These are phyloP conservation scores for Cymodocea nodosa DNA, from an alignment of 116 monocot genomes.

Conservation along the genomic window DNA sequence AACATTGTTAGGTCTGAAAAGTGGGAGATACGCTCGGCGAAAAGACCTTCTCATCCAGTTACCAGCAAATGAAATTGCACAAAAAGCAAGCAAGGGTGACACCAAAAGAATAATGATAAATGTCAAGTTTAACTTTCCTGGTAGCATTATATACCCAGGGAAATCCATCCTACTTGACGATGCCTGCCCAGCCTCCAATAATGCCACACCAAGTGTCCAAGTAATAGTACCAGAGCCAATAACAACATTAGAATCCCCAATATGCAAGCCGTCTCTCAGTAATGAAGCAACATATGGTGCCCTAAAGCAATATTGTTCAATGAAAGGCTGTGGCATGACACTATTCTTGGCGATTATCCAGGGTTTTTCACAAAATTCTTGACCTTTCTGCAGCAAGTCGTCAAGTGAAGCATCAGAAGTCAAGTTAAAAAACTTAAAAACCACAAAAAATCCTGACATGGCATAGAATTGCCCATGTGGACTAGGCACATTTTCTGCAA, in stretches of 20 bases:
- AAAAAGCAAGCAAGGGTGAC: conserved; percentile 37
- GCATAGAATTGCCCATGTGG: conserved; percentile 86
- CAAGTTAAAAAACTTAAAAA: conserved; percentile 82
- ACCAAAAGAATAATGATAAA: conserved; percentile 38
- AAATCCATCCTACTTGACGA: conserved; percentile 42
- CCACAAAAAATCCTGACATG: conserved; percentile 96
- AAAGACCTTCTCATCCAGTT: conserved; percentile 45
- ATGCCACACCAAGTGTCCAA: conserved; percentile 93
- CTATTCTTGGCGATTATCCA: conserved; percentile 82
- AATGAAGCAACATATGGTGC: conserved; percentile 85
- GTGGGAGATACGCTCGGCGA: conserved; percentile 46
- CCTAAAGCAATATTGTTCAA: conserved; percentile 96
- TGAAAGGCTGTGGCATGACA: conserved; percentile 88
- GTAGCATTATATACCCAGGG: conserved; percentile 35
- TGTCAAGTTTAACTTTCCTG: conserved; percentile 19
- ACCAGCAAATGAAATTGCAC: conserved; percentile 35
- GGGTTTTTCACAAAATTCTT: conserved; percentile 58
- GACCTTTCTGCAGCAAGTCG: conserved; percentile 56
- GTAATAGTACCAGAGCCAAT: conserved; percentile 93
- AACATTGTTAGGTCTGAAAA: conserved; percentile 46
- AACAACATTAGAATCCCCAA: conserved; percentile 53
- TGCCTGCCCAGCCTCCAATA: conserved; percentile 64
- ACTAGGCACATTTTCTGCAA: conserved; percentile 34
- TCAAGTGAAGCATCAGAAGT: conserved; percentile 48
- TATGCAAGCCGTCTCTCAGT: conserved; percentile 85